Evolutionary conservation across 257 asterid species (phyloP).

Genomic region (Solanum stenotomum): DNA sequence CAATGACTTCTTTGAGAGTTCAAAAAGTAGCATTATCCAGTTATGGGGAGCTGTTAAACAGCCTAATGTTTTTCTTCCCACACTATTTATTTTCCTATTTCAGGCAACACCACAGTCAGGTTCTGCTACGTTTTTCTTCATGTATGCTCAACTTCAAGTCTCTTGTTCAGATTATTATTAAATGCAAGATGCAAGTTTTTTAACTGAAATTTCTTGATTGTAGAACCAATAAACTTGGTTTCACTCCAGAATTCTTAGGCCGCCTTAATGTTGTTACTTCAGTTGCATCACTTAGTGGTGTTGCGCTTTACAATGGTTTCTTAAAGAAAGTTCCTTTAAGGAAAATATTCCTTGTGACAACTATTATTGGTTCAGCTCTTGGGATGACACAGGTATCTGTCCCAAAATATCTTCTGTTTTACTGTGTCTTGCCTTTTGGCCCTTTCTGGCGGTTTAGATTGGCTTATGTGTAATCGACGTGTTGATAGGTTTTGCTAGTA

Average conservation of each 20-base stretch:
- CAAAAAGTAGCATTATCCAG: conserved; percentile 41
- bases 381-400: conserved; percentile 81
- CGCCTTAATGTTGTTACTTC: conserved; percentile 93
- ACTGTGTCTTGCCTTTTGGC: background rate
- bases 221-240: conserved; percentile 86
- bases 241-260: conserved; percentile 92
- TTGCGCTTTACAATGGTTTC: conserved; percentile 80
- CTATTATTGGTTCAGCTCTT: conserved; percentile 61
- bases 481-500: conserved; percentile 65
- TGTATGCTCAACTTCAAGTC: conserved; percentile 40
- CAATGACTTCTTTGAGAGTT: conserved; percentile 37
- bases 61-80: conserved; percentile 80
- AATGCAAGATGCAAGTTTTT: background rate
- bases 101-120: conserved; percentile 98
- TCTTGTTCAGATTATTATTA: background rate
- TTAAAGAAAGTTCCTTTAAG: conserved; percentile 71
- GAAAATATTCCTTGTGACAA: conserved; percentile 69
- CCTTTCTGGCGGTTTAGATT: background rate
- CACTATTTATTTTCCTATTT: conserved; percentile 77
- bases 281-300: conserved; percentile 82
- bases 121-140: conserved; percentile 94
- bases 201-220: conserved; percentile 4
- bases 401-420: background rate
- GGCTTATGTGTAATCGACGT: background rate
- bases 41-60: conserved; percentile 69